Evolutionary conservation across 192 early-diverging fungal species (phyloP).

Genomic region (Gigaspora rosea): DNA sequence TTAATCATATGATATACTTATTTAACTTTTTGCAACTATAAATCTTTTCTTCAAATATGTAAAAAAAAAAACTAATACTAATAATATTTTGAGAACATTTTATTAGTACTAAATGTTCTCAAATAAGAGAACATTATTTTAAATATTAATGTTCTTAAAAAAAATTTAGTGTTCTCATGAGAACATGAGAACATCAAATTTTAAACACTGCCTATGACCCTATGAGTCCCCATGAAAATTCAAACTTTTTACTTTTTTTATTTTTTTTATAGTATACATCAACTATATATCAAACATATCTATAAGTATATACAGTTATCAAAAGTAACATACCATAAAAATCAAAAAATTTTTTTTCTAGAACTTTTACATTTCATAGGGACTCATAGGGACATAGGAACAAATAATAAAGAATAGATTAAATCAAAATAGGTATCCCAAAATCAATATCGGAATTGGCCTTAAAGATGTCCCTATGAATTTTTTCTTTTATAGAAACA

Average conservation of each 20-base stretch:
- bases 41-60: no score
- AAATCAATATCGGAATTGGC: neutral
- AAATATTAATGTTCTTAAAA: no score
- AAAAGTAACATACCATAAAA: neutral
- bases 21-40: no score
- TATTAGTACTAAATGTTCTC: no score
- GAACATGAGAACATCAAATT: no score
- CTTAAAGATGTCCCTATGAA: neutral
- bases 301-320: neutral
- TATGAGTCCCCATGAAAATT: neutral
- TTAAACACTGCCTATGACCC: no score
- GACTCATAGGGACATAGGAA: neutral
- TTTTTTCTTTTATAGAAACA: no score
- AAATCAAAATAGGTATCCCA: neutral
- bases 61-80: no score
- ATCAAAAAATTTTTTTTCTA: neutral
- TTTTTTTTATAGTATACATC: neutral
- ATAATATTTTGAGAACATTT: no score
- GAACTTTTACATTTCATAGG: constrained; percentile 4
- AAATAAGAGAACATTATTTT: no score
- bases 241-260: neutral
- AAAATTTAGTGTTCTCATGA: no score
- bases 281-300: neutral
- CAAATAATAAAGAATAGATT: neutral
- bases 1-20: no score